phyloP scores from a whole-genome alignment of 2,329 filamentous ascomycete genomes.

The Nemania diffusa region DNA sequence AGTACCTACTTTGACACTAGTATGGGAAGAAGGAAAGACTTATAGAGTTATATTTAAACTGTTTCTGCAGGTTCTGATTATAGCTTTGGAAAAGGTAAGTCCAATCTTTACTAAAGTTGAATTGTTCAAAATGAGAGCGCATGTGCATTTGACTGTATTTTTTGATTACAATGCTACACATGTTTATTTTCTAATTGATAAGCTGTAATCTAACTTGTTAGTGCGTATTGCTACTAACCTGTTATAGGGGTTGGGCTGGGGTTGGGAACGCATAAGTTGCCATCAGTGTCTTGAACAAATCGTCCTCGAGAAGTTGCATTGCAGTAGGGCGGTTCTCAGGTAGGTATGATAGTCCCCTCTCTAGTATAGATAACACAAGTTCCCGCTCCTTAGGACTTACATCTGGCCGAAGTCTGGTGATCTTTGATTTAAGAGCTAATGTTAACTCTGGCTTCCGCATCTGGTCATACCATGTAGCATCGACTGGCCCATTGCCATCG shows the following conservation, averaged over 20 bases:
- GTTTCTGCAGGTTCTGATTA: too few species aligned
- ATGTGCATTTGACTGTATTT: too few species aligned
- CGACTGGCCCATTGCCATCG: not conserved
- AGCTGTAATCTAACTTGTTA: too few species aligned
- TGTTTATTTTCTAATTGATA: too few species aligned
- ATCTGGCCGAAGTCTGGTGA: not conserved
- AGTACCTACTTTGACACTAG: too few species aligned
- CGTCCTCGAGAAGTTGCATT: not conserved
- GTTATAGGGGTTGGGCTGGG: not conserved
- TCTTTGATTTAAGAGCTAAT: not conserved
- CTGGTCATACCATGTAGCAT: constrained; percentile 2
- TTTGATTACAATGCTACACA: too few species aligned
- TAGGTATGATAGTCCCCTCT: not conserved
- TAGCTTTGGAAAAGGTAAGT: too few species aligned
- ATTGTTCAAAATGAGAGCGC: too few species aligned
- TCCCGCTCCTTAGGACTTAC: not conserved
- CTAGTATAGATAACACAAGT: not conserved
- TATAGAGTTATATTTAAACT: too few species aligned
- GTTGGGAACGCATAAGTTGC: not conserved
- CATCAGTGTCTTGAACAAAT: not conserved
- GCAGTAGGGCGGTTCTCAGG: not conserved
- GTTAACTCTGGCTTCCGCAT: not conserved
- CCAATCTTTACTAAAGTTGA: too few species aligned
- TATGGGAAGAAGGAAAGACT: too few species aligned
- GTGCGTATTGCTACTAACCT: not conserved